Evolutionary conservation across 2,329 filamentous ascomycete genomes (phyloP).

Genomic region (Neurospora sp.): DNA sequence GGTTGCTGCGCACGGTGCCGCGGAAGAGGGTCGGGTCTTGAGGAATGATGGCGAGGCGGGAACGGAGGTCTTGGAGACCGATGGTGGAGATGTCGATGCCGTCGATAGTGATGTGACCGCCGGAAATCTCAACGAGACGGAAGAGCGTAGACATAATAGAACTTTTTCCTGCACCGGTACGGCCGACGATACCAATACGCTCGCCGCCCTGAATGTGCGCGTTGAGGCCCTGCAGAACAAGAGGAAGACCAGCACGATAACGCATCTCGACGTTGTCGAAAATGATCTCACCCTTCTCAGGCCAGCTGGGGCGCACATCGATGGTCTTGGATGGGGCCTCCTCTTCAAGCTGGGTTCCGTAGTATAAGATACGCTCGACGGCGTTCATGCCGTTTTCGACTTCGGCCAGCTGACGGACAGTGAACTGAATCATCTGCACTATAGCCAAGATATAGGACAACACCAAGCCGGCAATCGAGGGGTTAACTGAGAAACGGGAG

Average conservation of each 20-base stretch:
- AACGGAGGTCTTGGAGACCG: slow-evolving; percentile 65
- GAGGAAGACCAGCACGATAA: slow-evolving; percentile 60
- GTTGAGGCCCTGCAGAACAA: slow-evolving; percentile 59
- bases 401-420: slow-evolving; percentile 84
- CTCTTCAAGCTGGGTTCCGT: slow-evolving; percentile 76
- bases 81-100: slow-evolving; percentile 61
- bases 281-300: slow-evolving; percentile 70
- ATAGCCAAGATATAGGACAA: slow-evolving; percentile 89
- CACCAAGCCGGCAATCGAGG: slow-evolving; percentile 78
- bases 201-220: slow-evolving; percentile 69
- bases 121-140: slow-evolving; percentile 58
- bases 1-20: slow-evolving; percentile 68
- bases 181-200: slow-evolving; percentile 70
- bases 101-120: slow-evolving; percentile 54
- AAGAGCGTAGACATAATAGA: slow-evolving; percentile 78
- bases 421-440: slow-evolving; percentile 93
- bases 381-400: slow-evolving; percentile 98
- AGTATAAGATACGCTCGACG: slow-evolving; percentile 84
- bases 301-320: slow-evolving; percentile 68
- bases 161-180: slow-evolving; percentile 74
- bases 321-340: slow-evolving; percentile 75
- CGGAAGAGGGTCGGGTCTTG: slow-evolving; percentile 78
- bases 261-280: slow-evolving; percentile 72
- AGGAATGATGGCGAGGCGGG: slow-evolving; percentile 70
- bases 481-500: slow-evolving; percentile 73